Conservation (phyloP, 768 basidiomycete genomes). For the Suillus cothurnatus region DNA sequence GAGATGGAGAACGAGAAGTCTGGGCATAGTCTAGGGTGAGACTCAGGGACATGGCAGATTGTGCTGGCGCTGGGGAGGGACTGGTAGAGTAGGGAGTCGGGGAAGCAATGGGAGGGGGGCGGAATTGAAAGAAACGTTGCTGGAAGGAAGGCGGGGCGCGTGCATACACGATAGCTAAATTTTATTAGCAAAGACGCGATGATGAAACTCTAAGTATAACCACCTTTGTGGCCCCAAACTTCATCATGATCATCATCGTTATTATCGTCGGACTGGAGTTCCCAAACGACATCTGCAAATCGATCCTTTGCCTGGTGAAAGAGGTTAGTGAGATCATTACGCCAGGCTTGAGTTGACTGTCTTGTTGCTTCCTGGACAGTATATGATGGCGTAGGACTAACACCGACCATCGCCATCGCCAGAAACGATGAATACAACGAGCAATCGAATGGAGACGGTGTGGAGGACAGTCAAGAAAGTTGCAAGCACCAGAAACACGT, state of each 20-base stretch:
- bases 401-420: constrained; percentile 10
- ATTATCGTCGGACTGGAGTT: constrained; percentile 55
- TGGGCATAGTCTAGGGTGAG: constrained; percentile 44
- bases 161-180: constrained; percentile 87
- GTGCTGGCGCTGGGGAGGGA: constrained; percentile 52
- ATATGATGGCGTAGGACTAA: constrained; percentile 42
- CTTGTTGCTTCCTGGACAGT: constrained; percentile 62
- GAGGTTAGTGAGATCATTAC: constrained; percentile 73
- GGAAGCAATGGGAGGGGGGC: constrained; percentile 55
- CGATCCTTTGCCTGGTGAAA: constrained; percentile 86
- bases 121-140: constrained; percentile 82
- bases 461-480: background rate
- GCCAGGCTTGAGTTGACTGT: constrained; percentile 75
- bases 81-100: constrained; percentile 53
- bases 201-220: constrained; percentile 20
- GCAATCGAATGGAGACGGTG: background rate
- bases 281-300: constrained; percentile 98
- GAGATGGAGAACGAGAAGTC: constrained; percentile 45
- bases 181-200: constrained; percentile 5
- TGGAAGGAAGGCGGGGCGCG: constrained; percentile 93
- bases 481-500: constrained; percentile 11
- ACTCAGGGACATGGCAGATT: constrained; percentile 63
- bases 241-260: constrained; percentile 52
- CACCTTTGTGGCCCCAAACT: constrained; percentile 97
- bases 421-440: background rate